Base-by-base conservation (phyloP, 345 rosid genomes). In the Dovyalis caffra region DNA sequence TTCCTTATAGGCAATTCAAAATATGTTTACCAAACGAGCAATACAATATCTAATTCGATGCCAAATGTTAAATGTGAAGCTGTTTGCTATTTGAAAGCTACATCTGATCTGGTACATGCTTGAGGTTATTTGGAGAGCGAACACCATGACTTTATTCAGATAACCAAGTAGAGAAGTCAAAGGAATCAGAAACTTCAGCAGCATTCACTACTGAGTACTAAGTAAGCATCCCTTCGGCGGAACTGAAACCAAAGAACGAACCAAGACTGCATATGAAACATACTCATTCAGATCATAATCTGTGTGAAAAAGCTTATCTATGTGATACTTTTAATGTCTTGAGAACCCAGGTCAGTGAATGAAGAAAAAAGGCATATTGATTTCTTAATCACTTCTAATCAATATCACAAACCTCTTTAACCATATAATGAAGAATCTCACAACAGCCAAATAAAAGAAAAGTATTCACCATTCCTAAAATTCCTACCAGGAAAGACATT, bases 381-480 rank as follows among this genome's bases (percentile, higher is more conserved):
- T 71, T 57, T 35, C 66, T 29, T 12, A 26, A 16, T 12, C 35
- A 43, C 32, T 33, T 53, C 14, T 57, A 67, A 64, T 12, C 56
- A 66, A 71, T 58, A 70, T 29, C 51, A 75, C 32, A 25, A 70
- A 58, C 72, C 20, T 67, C 53, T 70, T 70, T 43, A 56, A 56
- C n/a, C 25, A 32, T 34, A 10, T 23, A 45, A 29, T 26, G 53
- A 71, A 62, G 8, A 45, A 53, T 29, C 58, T 21, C 57, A 67
- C 57, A 67, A 33, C 40, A 67, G 56, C 70, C 67, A 67, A 37
- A 56, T 62, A 51, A 34, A 62, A 29, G 12, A 26, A 57, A 63
- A 66, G 28, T 72, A 68, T 71, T 61, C 75, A 75, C 37, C 75
- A 38, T 81, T 16, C 60, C 64, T 33, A 68, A 2, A 18, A 53